Conservation (phyloP, 2,329 filamentous ascomycete species). For the Cladosporium sp. region DNA sequence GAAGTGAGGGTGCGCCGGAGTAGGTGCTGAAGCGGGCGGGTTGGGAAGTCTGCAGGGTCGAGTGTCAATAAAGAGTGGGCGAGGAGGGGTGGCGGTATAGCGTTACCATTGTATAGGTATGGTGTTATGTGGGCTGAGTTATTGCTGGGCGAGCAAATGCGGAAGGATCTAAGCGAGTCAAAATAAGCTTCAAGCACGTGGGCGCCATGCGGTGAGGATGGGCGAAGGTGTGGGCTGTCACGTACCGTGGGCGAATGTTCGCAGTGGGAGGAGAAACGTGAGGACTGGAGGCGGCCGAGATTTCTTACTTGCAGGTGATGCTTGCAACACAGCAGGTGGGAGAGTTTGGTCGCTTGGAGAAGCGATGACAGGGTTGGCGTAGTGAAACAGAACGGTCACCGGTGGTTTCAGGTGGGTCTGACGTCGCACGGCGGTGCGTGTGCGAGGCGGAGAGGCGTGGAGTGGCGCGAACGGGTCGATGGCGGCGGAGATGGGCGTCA, state of each 20-base stretch:
- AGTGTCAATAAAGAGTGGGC: neutral
- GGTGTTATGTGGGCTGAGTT: neutral
- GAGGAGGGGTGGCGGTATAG: neutral
- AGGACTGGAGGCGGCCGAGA: neutral
- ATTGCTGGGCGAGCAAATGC: neutral
- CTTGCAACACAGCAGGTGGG: neutral
- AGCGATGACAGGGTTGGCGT: neutral
- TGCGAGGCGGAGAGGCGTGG: neutral
- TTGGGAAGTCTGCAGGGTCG: neutral
- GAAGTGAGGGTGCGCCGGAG: constrained; percentile 47
- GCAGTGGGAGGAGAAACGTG: neutral
- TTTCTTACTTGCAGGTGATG: neutral
- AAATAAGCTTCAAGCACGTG: constrained; percentile 10
- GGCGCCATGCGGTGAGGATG: neutral
- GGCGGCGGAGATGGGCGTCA: neutral
- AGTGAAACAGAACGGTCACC: constrained; percentile 1
- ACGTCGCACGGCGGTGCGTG: neutral
- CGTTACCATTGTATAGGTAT: constrained; percentile 5
- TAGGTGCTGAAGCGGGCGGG: constrained; percentile 47
- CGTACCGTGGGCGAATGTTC: neutral
- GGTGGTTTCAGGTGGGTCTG: neutral
- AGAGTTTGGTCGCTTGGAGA: neutral
- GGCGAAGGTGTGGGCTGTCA: neutral
- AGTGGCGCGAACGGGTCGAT: neutral
- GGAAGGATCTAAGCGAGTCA: neutral